These are phyloP conservation scores for Scheffersomyces lignosus DNA, from an alignment of 805 yeast species.

Conservation along the genomic window DNA sequence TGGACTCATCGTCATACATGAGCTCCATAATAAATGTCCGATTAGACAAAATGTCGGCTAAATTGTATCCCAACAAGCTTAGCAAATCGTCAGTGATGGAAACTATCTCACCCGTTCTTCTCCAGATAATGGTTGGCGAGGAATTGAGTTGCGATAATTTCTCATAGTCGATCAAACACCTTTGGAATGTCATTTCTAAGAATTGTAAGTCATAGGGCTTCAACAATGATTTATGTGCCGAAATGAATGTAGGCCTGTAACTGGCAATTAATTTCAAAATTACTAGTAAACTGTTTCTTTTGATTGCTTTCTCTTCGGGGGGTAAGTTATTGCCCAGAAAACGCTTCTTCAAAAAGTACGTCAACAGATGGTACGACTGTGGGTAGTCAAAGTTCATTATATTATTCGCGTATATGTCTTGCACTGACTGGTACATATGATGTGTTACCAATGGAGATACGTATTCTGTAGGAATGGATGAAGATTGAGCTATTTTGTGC, in stretches of 20 bases:
- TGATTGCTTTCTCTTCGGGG: constrained; percentile 25
- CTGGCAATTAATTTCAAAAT: constrained; percentile 61
- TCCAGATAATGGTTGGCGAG: constrained; percentile 81
- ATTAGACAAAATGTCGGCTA: constrained; percentile 56
- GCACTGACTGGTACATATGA: constrained; percentile 53
- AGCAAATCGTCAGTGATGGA: constrained; percentile 76
- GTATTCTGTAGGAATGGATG: constrained; percentile 34
- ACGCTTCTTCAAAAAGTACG: constrained; percentile 52
- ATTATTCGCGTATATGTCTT: constrained; percentile 48
- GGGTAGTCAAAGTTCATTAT: constrained; percentile 61
- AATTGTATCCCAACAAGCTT: constrained; percentile 63
- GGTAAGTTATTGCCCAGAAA: constrained; percentile 52
- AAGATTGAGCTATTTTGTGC: constrained; percentile 4
- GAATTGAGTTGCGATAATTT: constrained; percentile 53
- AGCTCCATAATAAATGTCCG: constrained; percentile 72
- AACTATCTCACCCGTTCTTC: constrained; percentile 83
- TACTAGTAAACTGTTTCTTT: constrained; percentile 33
- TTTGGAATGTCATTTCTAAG: constrained; percentile 45
- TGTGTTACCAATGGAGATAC: constrained; percentile 59
- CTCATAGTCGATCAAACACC: constrained; percentile 46
- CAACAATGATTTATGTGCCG: constrained; percentile 66
- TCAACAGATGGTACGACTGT: constrained; percentile 59
- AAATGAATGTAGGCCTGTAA: constrained; percentile 74
- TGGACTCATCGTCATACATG: constrained; percentile 73
- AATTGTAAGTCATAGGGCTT: constrained; percentile 69